A percentile compares a stretch with the other conserved stretches of the same genome.
phyloP scores from a whole-genome alignment of 2,329 filamentous ascomycete genomes.

The Verticillium nubilum region DNA sequence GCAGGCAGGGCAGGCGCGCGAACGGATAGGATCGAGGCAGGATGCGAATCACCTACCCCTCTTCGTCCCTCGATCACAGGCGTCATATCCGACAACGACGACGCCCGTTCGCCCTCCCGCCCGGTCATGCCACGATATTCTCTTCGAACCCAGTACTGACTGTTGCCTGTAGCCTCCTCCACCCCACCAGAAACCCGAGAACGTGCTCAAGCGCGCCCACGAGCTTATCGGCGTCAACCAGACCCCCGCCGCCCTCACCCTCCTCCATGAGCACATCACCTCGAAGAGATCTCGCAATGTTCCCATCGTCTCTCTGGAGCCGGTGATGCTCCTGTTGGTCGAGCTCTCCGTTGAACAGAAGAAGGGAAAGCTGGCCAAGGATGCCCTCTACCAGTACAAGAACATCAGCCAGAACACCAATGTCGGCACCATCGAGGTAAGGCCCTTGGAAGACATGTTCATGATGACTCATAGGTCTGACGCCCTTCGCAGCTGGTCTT shows the following conservation, averaged over 20 bases:
- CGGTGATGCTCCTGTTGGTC: constrained; percentile 96
- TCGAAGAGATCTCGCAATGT: constrained; percentile 97
- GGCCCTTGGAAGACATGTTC: not conserved
- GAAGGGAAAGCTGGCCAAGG: constrained; percentile 98
- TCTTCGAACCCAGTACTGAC: not conserved
- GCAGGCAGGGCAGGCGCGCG: not conserved
- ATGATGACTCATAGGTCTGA: not conserved
- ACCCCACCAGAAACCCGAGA: constrained; percentile 96
- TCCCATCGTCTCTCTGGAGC: constrained; percentile 92
- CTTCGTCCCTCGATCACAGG: not conserved
- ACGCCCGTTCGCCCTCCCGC: not conserved
- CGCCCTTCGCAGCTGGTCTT: constrained; percentile 65
- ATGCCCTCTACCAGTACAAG: constrained; percentile 99
- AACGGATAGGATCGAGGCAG: not conserved
- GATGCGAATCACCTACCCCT: not conserved
- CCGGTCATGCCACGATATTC: not conserved
- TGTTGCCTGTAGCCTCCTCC: constrained; percentile 68
- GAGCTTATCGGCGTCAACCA: constrained; percentile 98
- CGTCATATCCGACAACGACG: constrained; percentile 1
- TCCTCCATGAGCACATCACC: constrained; percentile 98
- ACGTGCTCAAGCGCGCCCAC: constrained; percentile 96
- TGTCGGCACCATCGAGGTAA: constrained; percentile 91
- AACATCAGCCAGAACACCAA: constrained; percentile 99
- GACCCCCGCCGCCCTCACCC: constrained; percentile 81
- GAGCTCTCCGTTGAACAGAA: constrained; percentile 95